Conservation (phyloP, 202 grass and related monocot genomes). For the Panicum virgatum region DNA sequence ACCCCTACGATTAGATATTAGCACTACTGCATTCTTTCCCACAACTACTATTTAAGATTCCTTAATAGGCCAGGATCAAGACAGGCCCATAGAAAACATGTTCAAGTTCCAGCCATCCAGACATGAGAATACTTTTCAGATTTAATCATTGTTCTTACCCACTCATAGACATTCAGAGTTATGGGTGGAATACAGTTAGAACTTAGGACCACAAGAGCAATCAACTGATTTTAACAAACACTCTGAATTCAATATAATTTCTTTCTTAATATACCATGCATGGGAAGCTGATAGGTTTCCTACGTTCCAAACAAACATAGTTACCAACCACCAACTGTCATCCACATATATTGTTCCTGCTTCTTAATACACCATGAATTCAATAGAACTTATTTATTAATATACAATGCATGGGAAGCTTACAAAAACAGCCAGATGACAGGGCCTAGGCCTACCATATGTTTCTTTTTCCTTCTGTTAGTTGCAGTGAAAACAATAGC, state of each 20-base stretch:
- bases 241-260: background rate
- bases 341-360: background rate
- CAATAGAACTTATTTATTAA: background rate
- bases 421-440: background rate
- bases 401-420: background rate
- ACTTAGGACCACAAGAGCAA: no score
- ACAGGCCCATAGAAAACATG: background rate
- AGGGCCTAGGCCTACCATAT: background rate
- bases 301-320: background rate
- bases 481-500: background rate
- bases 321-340: background rate
- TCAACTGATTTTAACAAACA: background rate
- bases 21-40: background rate
- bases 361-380: no score
- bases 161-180: background rate
- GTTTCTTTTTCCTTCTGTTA: conserved; percentile 1
- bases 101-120: background rate
- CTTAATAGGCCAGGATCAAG: background rate
- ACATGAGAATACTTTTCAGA: background rate
- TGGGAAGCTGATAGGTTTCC: background rate
- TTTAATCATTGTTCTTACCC: background rate
- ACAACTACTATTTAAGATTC: background rate
- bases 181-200: no score
- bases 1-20: background rate
- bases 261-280: background rate